Evolutionary conservation across 1,139 yeast genomes (phyloP).

Genomic region (Geotrichum europaeum): DNA sequence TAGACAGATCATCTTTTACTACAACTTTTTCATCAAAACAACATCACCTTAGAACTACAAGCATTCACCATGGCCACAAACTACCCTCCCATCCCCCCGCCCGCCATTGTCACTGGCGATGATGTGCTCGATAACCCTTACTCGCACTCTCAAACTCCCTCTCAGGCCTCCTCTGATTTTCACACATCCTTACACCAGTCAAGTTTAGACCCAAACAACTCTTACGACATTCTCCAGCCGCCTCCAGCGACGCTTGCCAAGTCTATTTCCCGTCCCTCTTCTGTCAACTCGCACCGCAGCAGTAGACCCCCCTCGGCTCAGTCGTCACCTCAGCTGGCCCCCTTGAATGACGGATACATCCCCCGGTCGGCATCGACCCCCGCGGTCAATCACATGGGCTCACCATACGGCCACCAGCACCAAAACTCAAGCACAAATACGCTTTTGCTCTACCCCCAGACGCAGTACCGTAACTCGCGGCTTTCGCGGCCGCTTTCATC

Average conservation of each 20-base stretch:
- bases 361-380: slow-evolving; percentile 15
- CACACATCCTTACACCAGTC: background rate
- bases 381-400: slow-evolving; percentile 1
- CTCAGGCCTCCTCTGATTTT: background rate
- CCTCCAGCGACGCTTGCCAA: background rate
- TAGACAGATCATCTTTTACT: background rate
- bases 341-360: slow-evolving; percentile 2
- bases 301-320: slow-evolving; percentile 1
- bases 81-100: background rate
- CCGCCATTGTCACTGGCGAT: background rate
- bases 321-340: background rate
- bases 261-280: background rate
- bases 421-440: slow-evolving; percentile 6
- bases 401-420: slow-evolving; percentile 13
- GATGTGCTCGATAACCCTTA: background rate
- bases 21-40: background rate
- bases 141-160: background rate
- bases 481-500: slow-evolving; percentile 9
- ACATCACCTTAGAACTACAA: background rate
- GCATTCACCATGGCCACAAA: background rate
- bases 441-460: background rate
- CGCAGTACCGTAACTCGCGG: background rate
- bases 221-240: slow-evolving; percentile 1
- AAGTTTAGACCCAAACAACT: background rate
- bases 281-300: slow-evolving; percentile 1